Base-by-base conservation (phyloP, 164 flowering plant genomes). In the Platanus orientalis region DNA sequence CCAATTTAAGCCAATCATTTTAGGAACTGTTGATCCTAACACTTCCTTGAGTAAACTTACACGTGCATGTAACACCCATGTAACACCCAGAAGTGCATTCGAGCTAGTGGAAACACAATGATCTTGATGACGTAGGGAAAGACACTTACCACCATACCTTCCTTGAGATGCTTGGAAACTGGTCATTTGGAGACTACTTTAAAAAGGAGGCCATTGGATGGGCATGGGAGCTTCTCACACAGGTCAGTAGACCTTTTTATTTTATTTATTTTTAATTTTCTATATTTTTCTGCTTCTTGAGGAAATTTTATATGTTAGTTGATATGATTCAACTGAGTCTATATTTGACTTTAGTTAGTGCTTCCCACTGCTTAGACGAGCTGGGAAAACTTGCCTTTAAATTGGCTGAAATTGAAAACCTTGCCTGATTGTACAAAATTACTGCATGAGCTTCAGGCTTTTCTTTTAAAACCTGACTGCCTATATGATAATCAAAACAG, bases 141-240 rank as follows among this genome's bases (percentile, higher is more conserved):
- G 99, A 95, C 57, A 95, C 99, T 25, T 92, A 95, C 68, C 97
- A 95, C 69, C 99, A 95, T 64, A 95, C 99, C 42, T 95, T 95
- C 75, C 92, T 95, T 73, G 99, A 95, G 76, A 95, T 95, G 99
- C 89, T 95, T 63, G 99, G 99, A 0, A 95, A 92, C 65, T 95
- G 99, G 99, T 88, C 97, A 0, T 95, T 95, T 73, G 99, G 97
- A 20, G 92, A 95, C 75, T 95, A 95, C 71, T 95, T 95, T 62
- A 95, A 95, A 69, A 68, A 72, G 10, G 97, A 92, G 66, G 99
- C 97, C 45, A 95, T 95, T 71, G 79, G 65, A 51, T 90, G 88
- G 88, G 97, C 96, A 10, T 89, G 97, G 97, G 97, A 92, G 67
- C 88, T 95, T 69, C 89, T 95, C 24, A 88, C 96, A 5, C 60